phyloP scores from a whole-genome alignment of 345 rosid species.

The Xanthoceras sorbifolium region DNA sequence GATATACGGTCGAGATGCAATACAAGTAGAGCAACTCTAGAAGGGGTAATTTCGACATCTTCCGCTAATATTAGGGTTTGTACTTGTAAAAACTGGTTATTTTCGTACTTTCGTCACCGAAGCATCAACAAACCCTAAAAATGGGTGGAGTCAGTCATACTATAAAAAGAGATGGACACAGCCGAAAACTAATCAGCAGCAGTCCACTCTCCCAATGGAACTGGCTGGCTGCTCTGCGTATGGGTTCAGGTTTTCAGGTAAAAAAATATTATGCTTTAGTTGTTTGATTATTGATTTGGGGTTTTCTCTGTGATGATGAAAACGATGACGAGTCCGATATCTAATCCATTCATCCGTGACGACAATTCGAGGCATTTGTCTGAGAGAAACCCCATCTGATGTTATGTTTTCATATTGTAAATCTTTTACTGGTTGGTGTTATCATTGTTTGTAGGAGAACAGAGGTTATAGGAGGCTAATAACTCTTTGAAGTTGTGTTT shows the following conservation, averaged over 20 bases:
- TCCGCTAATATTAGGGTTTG: not conserved
- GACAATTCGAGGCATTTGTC: slow-evolving; percentile 72
- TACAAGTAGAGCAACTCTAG: not conserved
- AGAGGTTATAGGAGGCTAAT: not conserved
- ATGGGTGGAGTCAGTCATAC: not conserved
- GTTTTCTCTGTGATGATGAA: slow-evolving; percentile 36
- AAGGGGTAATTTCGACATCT: not conserved
- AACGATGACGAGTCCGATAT: slow-evolving; percentile 59
- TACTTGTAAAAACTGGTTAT: not conserved
- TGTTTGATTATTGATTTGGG: not conserved
- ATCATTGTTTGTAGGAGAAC: not conserved
- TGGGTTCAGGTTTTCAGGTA: not conserved
- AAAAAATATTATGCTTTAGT: not conserved
- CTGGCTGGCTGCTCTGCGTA: not conserved
- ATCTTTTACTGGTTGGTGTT: not conserved
- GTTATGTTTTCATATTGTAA: no score
- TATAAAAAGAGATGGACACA: not conserved
- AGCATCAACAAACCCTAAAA: not conserved
- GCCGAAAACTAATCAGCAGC: not conserved
- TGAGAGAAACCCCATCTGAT: slow-evolving; percentile 41
- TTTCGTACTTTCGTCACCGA: not conserved
- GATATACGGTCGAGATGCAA: not conserved
- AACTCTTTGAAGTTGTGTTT: not conserved
- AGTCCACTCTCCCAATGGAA: not conserved
- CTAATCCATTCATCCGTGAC: slow-evolving; percentile 47